phyloP scores from a whole-genome alignment of 371 early-diverging fungal genomes.

The Haplosporangium sp. region DNA sequence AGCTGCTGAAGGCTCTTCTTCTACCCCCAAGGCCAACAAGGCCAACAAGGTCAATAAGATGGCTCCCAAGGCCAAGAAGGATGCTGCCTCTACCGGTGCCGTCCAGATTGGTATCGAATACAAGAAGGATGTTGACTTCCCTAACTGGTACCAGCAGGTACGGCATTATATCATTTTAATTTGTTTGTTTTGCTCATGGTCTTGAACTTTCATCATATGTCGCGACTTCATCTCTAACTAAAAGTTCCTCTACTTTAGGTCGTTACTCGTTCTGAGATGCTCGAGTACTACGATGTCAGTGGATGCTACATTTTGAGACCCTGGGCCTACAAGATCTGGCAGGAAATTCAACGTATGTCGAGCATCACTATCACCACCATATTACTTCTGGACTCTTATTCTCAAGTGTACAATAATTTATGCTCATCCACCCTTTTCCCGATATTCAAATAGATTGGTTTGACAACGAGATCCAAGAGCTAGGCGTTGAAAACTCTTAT shows the following conservation, averaged over 20 bases:
- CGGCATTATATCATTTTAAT: not conserved
- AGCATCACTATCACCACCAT: not conserved
- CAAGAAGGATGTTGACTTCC: slow-evolving; percentile 94
- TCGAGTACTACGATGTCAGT: slow-evolving; percentile 99
- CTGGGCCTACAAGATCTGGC: slow-evolving; percentile 98
- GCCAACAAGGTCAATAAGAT: slow-evolving; percentile 47
- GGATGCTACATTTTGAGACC: slow-evolving; percentile 99
- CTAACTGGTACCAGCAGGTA: slow-evolving; percentile 96
- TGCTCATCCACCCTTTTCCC: not conserved
- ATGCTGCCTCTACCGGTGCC: slow-evolving; percentile 60
- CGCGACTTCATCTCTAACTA: not conserved
- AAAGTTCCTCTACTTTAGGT: slow-evolving; percentile 59
- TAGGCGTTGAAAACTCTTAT: slow-evolving; percentile 98
- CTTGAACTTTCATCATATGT: not conserved
- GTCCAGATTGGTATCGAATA: slow-evolving; percentile 92
- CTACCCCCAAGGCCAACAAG: slow-evolving; percentile 50
- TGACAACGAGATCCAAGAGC: slow-evolving; percentile 88
- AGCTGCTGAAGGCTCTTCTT: slow-evolving; percentile 39
- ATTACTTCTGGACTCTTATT: not conserved
- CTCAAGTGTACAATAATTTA: not conserved
- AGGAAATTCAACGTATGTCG: slow-evolving; percentile 86
- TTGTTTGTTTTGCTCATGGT: not conserved
- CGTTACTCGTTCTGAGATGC: slow-evolving; percentile 96
- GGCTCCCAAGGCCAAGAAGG: slow-evolving; percentile 55
- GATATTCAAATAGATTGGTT: slow-evolving; percentile 79